Percentiles rank a stretch among this genome's conserved stretches.
phyloP scores from a whole-genome alignment of 2,329 filamentous ascomycete genomes.

The Fusarium pininemorale region DNA sequence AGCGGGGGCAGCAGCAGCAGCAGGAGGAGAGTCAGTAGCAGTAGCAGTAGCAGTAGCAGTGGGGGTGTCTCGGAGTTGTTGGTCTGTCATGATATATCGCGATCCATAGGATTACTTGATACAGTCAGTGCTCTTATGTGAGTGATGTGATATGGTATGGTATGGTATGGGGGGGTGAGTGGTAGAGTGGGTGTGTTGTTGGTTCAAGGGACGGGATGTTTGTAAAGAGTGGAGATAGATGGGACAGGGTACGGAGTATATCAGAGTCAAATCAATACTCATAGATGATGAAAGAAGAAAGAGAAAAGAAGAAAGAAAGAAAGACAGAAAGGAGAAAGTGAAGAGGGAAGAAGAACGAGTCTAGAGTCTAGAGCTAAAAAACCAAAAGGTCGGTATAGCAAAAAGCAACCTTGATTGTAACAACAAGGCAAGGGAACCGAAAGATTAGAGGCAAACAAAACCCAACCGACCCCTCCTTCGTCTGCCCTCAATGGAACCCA shows the following conservation, averaged over 20 bases:
- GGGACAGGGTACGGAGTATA: neutral
- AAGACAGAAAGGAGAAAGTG: neutral
- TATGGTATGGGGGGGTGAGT: neutral
- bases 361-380: neutral
- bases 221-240: conserved; percentile 4
- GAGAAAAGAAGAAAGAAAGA: neutral
- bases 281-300: neutral
- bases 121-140: neutral
- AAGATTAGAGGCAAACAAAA: neutral
- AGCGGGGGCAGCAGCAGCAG: neutral
- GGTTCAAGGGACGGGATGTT: neutral
- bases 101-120: neutral
- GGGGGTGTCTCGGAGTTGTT: conserved; percentile 18
- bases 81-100: conserved; percentile 23
- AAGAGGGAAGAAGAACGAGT: neutral
- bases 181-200: neutral
- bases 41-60: conserved; percentile 15
- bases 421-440: neutral
- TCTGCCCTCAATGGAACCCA: neutral
- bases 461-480: neutral
- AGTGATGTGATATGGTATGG: neutral
- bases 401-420: neutral
- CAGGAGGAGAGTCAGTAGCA: neutral
- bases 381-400: neutral
- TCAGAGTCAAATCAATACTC: neutral